These are phyloP conservation scores for Pichia pseudocactophila DNA, from an alignment of 805 yeast genomes.

Conservation along the genomic window DNA sequence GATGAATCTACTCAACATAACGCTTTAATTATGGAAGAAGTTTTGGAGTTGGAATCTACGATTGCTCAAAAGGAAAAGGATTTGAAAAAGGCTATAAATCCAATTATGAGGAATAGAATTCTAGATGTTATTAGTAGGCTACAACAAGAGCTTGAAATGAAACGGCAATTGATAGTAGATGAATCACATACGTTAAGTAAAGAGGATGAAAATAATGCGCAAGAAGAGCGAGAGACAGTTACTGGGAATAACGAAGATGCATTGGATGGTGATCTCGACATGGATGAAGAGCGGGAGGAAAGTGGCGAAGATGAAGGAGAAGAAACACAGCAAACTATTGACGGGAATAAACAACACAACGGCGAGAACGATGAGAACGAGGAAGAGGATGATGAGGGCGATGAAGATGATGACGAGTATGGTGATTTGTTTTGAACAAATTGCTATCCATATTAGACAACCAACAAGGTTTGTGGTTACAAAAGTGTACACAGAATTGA, in stretches of 20 bases:
- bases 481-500: neutral
- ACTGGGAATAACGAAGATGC: slow-evolving; percentile 17
- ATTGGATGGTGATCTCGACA: slow-evolving; percentile 33
- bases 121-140: slow-evolving; percentile 71
- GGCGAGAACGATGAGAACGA: slow-evolving; percentile 17
- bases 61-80: slow-evolving; percentile 68
- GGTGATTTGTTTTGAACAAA: slow-evolving; percentile 14
- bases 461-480: too few relatives aligned
- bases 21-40: slow-evolving; percentile 76
- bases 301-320: slow-evolving; percentile 19
- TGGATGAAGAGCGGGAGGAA: slow-evolving; percentile 48
- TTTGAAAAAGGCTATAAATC: slow-evolving; percentile 66
- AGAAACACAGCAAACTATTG: slow-evolving; percentile 13
- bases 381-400: slow-evolving; percentile 28
- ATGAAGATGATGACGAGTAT: slow-evolving; percentile 23
- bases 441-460: too few relatives aligned
- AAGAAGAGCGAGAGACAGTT: slow-evolving; percentile 17
- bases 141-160: slow-evolving; percentile 73
- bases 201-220: slow-evolving; percentile 20
- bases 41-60: slow-evolving; percentile 69
- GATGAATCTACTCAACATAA: slow-evolving; percentile 50
- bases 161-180: slow-evolving; percentile 49
- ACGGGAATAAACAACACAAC: slow-evolving; percentile 22
- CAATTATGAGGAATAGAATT: slow-evolving; percentile 80
- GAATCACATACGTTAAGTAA: neutral